phyloP scores from a whole-genome alignment of 1,284 basidiomycete species.

The Sphagnurus paluster region DNA sequence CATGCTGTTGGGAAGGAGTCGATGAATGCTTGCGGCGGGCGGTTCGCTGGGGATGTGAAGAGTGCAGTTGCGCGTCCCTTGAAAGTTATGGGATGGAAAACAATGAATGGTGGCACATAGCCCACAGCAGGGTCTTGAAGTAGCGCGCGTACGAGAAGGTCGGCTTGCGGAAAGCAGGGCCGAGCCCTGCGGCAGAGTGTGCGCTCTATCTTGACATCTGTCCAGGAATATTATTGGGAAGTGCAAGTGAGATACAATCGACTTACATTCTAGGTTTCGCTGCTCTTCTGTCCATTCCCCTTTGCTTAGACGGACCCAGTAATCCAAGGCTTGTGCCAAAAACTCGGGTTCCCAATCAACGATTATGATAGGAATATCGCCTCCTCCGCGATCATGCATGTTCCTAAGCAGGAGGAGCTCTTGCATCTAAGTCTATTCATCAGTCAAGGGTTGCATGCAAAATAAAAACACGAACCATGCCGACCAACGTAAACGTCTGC shows the following conservation, averaged over 20 bases:
- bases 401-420: constrained; percentile 24
- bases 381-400: constrained; percentile 27
- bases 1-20: constrained; percentile 22
- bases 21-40: constrained; percentile 17
- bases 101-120: constrained; percentile 29
- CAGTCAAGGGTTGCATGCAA: too few species aligned
- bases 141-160: constrained; percentile 28
- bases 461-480: constrained; percentile 19
- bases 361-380: constrained; percentile 24
- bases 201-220: too few species aligned
- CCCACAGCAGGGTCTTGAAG: constrained; percentile 25
- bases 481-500: constrained; percentile 6
- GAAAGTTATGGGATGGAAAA: constrained; percentile 19
- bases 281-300: constrained; percentile 23
- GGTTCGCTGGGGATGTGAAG: constrained; percentile 23
- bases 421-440: constrained; percentile 22
- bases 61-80: constrained; percentile 18
- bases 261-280: constrained; percentile 19
- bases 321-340: constrained; percentile 21
- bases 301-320: constrained; percentile 27
- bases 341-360: constrained; percentile 20
- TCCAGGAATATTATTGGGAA: too few species aligned
- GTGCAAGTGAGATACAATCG: background rate
- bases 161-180: constrained; percentile 25
- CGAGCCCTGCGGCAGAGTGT: constrained; percentile 6